A percentile compares a stretch with the other conserved stretches of the same genome.
Evolutionary conservation across 108 stramenopile genomes (phyloP).

Genomic region (Nitzschia sp.): DNA sequence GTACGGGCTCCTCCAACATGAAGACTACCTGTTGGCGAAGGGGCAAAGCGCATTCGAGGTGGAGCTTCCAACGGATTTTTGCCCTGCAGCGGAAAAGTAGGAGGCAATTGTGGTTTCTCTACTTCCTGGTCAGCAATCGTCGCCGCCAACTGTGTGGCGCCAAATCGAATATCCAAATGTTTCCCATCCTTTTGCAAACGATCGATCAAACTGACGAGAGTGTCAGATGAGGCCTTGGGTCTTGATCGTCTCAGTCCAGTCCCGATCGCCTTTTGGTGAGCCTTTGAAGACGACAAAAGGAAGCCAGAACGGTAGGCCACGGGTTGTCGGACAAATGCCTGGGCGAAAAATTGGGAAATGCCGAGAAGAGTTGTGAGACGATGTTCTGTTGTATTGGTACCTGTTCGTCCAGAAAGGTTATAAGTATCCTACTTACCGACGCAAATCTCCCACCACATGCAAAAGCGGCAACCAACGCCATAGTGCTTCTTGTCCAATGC

Average conservation of each 20-base stretch:
- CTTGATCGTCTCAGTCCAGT: constrained; percentile 27
- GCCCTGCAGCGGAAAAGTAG: constrained; percentile 64
- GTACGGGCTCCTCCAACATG: constrained; percentile 98
- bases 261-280: constrained; percentile 20
- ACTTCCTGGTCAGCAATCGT: constrained; percentile 4
- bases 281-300: constrained; percentile 8
- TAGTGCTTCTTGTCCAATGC: constrained; percentile 27
- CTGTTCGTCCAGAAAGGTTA: no score
- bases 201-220: constrained; percentile 29
- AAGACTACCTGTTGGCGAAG: constrained; percentile 92
- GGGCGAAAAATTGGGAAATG: not conserved
- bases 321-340: constrained; percentile 36
- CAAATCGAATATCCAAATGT: constrained; percentile 37
- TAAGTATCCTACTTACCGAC: constrained; percentile 30
- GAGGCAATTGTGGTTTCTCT: constrained; percentile 31
- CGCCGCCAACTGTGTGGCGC: constrained; percentile 18
- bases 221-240: constrained; percentile 30
- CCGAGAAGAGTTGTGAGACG: not conserved
- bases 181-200: constrained; percentile 34
- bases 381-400: no score
- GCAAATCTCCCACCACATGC: constrained; percentile 28
- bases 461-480: constrained; percentile 31
- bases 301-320: not conserved
- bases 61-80: constrained; percentile 56
- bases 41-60: constrained; percentile 93